Percentiles rank a stretch among this genome's conserved stretches.
These are phyloP conservation scores for Dictyophora rubrovolvata DNA, from an alignment of 768 basidiomycete genomes.

Conservation along the genomic window DNA sequence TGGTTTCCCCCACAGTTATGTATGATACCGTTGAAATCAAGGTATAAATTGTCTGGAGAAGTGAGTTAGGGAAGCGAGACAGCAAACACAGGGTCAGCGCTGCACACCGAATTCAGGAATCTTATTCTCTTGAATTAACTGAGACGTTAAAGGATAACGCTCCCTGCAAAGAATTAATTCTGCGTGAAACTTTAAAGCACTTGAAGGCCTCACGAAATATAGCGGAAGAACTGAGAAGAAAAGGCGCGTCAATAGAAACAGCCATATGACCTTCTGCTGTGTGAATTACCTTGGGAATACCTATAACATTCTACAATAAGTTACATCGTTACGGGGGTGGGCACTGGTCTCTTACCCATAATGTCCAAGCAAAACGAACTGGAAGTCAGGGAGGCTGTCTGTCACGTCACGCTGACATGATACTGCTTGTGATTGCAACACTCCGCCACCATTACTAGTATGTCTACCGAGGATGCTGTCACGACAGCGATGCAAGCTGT, in stretches of 20 bases:
- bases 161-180: conserved; percentile 43
- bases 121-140: conserved; percentile 95
- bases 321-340: not conserved
- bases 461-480: conserved; percentile 1
- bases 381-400: not conserved
- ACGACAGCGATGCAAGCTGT: not conserved
- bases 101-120: conserved; percentile 90
- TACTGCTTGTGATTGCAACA: not conserved
- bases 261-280: not conserved
- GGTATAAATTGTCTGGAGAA: conserved; percentile 69
- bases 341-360: conserved; percentile 4
- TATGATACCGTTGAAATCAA: conserved; percentile 92
- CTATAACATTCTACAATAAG: conserved; percentile 16
- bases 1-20: conserved; percentile 49
- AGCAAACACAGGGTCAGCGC: conserved; percentile 10
- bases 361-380: not conserved
- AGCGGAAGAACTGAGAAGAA: conserved; percentile 77
- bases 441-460: not conserved
- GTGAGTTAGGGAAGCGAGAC: not conserved
- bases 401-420: not conserved
- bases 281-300: conserved; percentile 37
- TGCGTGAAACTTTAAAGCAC: not conserved
- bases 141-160: conserved; percentile 95
- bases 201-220: conserved; percentile 66
- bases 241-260: not conserved